Evolutionary conservation across 2,329 filamentous ascomycete genomes (phyloP).

Genomic region (Fusarium tupiense): DNA sequence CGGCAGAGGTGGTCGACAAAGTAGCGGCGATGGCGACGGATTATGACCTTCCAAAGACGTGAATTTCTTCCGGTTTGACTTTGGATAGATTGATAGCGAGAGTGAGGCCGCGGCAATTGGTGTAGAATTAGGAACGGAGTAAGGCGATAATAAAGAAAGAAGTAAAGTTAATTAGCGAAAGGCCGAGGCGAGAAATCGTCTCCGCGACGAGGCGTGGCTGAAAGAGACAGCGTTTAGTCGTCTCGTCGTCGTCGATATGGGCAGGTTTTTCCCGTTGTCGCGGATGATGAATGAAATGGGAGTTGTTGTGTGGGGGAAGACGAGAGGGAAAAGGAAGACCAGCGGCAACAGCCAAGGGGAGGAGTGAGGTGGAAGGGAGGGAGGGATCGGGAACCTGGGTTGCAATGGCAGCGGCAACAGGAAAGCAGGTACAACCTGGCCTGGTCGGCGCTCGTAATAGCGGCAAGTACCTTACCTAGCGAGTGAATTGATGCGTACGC

Average conservation of each 20-base stretch:
- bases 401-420: slow-evolving; percentile 14
- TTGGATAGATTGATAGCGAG: slow-evolving; percentile 33
- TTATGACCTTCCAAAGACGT: slow-evolving; percentile 26
- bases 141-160: slow-evolving; percentile 27
- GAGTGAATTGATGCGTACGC: slow-evolving; percentile 23
- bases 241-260: slow-evolving; percentile 40
- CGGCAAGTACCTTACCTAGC: slow-evolving; percentile 20
- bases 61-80: slow-evolving; percentile 18
- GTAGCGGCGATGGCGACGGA: not conserved
- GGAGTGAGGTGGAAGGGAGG: slow-evolving; percentile 25
- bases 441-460: slow-evolving; percentile 9
- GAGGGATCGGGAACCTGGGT: slow-evolving; percentile 28
- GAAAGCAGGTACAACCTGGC: slow-evolving; percentile 31
- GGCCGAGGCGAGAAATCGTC: slow-evolving; percentile 42
- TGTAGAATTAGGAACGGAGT: slow-evolving; percentile 32
- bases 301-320: slow-evolving; percentile 36
- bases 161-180: slow-evolving; percentile 36
- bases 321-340: slow-evolving; percentile 33
- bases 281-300: slow-evolving; percentile 37
- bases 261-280: slow-evolving; percentile 34
- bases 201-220: slow-evolving; percentile 42
- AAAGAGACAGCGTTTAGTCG: slow-evolving; percentile 25
- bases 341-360: slow-evolving; percentile 21
- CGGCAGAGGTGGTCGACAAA: not conserved
- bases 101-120: slow-evolving; percentile 28